phyloP scores from a whole-genome alignment of 2,329 filamentous ascomycete genomes.

The Penicillium frequentans region DNA sequence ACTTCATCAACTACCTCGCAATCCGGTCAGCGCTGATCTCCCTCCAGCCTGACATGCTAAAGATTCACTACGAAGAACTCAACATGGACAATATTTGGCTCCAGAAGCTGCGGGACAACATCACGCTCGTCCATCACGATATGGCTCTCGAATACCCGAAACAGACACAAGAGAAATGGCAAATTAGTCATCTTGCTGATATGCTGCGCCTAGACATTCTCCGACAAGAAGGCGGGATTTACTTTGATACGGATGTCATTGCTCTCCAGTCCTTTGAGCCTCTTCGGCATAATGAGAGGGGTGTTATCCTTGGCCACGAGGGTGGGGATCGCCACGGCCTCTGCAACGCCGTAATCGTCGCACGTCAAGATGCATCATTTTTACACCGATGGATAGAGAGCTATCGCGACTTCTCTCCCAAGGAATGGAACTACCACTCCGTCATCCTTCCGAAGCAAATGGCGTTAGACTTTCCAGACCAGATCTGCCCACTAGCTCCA shows the following conservation, averaged over 20 bases:
- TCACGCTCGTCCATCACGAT: constrained; percentile 38
- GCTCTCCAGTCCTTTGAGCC: constrained; percentile 33
- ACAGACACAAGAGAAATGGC: constrained; percentile 20
- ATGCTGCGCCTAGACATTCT: constrained; percentile 38
- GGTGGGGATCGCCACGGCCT: constrained; percentile 42
- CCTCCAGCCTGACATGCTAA: constrained; percentile 37
- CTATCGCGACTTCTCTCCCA: constrained; percentile 33
- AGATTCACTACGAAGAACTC: constrained; percentile 42
- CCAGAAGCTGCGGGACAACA: constrained; percentile 31
- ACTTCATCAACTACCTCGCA: constrained; percentile 42
- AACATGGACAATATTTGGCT: constrained; percentile 41
- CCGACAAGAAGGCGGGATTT: constrained; percentile 37
- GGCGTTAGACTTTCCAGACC: constrained; percentile 27
- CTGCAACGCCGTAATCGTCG: constrained; percentile 42
- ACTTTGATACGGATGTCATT: constrained; percentile 40
- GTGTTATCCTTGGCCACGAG: constrained; percentile 36
- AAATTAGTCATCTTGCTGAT: constrained; percentile 30
- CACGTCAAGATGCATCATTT: constrained; percentile 37
- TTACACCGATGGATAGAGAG: constrained; percentile 36
- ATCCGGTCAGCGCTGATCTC: constrained; percentile 39
- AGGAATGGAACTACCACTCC: constrained; percentile 43
- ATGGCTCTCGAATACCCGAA: constrained; percentile 32
- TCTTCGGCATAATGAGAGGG: constrained; percentile 29
- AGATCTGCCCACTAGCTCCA: constrained; percentile 39
- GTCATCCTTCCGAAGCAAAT: constrained; percentile 36